Conservation (phyloP, 192 early-diverging fungal genomes). For the Hyaloraphidium curvatum region DNA sequence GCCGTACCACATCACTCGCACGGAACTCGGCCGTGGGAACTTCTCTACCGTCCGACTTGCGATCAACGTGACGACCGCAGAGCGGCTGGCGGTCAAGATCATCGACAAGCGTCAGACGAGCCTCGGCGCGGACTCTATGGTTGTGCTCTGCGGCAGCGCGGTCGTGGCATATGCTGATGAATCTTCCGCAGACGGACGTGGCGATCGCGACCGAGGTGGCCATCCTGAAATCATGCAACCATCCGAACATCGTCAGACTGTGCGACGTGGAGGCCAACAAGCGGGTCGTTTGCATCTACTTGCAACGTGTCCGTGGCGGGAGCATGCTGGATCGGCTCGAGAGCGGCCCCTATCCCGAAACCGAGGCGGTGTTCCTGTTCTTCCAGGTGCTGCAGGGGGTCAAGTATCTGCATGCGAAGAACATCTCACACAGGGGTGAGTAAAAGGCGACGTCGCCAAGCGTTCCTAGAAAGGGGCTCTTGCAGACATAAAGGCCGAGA, state of each 20-base stretch:
- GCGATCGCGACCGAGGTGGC: too few species aligned
- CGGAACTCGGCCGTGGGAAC: background rate
- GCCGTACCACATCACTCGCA: background rate
- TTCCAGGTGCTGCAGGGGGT: slow-evolving; percentile 75
- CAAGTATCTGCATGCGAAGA: too few species aligned
- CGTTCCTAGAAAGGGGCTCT: too few species aligned
- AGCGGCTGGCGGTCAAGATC: background rate
- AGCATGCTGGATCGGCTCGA: slow-evolving; percentile 3
- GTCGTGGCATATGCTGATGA: too few species aligned
- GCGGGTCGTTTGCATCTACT: slow-evolving; percentile 53
- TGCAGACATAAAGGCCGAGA: too few species aligned
- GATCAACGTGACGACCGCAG: background rate
- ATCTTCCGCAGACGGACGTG: too few species aligned
- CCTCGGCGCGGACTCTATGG: too few species aligned
- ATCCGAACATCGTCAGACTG: slow-evolving; percentile 67
- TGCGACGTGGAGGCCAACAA: slow-evolving; percentile 88
- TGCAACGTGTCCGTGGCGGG: too few species aligned
- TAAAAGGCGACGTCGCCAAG: too few species aligned
- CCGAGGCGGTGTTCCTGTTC: slow-evolving; percentile 51
- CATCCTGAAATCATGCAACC: slow-evolving; percentile 83
- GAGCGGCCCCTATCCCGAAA: slow-evolving; percentile 27
- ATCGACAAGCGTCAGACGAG: background rate
- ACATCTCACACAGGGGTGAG: too few species aligned
- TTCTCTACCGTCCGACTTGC: background rate
- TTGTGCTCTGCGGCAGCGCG: too few species aligned